These are phyloP conservation scores for Penicillium sp. DNA, from an alignment of 2,329 filamentous ascomycete species.

Conservation along the genomic window DNA sequence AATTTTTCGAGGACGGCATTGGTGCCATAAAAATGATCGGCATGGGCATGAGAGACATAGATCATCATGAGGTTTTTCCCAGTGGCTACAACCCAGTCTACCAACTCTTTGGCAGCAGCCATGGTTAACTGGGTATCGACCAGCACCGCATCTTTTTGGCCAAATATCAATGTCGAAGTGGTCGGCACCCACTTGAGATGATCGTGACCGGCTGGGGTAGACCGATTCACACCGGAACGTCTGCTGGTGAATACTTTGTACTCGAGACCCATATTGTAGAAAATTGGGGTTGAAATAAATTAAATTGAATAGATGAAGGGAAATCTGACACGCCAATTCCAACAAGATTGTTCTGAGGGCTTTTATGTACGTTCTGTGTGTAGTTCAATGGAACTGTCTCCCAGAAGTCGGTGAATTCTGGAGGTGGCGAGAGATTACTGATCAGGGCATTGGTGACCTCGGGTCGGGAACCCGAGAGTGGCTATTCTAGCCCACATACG, in stretches of 20 bases:
- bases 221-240: conserved; percentile 2
- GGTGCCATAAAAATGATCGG: background rate
- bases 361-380: background rate
- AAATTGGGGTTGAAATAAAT: background rate
- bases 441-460: background rate
- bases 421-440: background rate
- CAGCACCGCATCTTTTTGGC: background rate
- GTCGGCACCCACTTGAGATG: background rate
- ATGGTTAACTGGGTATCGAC: background rate
- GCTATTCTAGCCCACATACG: background rate
- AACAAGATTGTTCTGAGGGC: background rate
- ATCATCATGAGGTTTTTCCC: background rate
- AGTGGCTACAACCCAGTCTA: background rate
- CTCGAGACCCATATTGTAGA: conserved; percentile 11
- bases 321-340: background rate
- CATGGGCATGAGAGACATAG: background rate
- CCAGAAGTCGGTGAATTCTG: background rate
- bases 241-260: conserved; percentile 13
- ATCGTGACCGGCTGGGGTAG: conserved; percentile 1
- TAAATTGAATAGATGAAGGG: background rate
- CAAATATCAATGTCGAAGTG: background rate
- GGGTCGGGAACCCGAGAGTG: background rate
- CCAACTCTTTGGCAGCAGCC: background rate
- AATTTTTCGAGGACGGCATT: background rate
- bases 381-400: background rate